Evolutionary conservation across 2,329 filamentous ascomycete genomes (phyloP), one percentile per base, ranked within the genome.

Genomic region (Aspergillus ruber): DNA sequence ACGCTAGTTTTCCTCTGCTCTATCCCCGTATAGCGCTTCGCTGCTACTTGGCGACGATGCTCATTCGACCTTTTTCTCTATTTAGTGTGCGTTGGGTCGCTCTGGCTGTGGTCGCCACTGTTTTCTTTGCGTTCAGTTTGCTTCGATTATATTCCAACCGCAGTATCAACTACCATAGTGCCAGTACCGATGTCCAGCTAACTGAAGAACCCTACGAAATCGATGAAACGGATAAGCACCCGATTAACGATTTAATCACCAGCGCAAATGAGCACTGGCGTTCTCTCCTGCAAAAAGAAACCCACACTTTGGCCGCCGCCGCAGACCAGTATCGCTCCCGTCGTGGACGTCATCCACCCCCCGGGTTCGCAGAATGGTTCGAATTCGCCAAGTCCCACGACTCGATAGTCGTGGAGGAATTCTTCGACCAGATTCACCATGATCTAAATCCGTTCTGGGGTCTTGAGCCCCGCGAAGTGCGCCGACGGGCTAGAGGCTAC

Each of bases 381-480:
- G 50, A 65, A 4, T 76, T 68, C 54, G 75, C 76, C 6, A 56
- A 64, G 27, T 61, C 64, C 9, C 58, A 71, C 41, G 59, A 70
- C 44, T 67, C 72, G 1, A 33, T 76, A 25, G 62, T 78, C 1
- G 61, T 78, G 4, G 75, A 78, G 54, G 70, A 74, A 6, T 35
- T 35, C 6, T 72, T 75, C 53, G 74, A 78, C 49, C 73, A 73
- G 49, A 74, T 78, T 8, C 75, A 78, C 55, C 57, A 73, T 48
- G 75, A 78, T 47, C 44, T 77, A 21, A 64, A 60, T 23, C 74
- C 75, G 0, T 77, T 75, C 52, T 78, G 76, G 75, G 74, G 66
- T 5, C 47, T 76, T 1, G 51, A 66, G 3, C 63, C 75, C 3
- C 58, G 59, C 35, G 58, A 68, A 21, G 68, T 77, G 21, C 69